A percentile compares a stretch with the other conserved stretches of the same genome.
Conservation (phyloP, 345 rosid genomes). For the Angophora floribunda region DNA sequence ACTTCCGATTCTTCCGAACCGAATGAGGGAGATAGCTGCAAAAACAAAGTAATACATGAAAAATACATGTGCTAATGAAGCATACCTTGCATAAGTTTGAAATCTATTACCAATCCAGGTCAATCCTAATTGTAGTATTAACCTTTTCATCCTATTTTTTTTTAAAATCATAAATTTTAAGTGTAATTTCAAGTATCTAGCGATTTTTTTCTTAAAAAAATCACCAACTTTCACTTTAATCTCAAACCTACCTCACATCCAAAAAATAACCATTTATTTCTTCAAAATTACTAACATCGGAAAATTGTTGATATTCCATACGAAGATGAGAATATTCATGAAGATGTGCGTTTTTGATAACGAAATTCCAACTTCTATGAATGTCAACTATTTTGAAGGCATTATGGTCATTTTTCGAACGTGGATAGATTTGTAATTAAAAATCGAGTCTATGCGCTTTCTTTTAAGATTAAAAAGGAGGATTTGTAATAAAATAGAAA, state of each 20-base stretch:
- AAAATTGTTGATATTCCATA: not conserved
- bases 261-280: too few species aligned
- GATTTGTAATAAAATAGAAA: not conserved
- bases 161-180: too few species aligned
- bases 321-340: not conserved
- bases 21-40: not conserved
- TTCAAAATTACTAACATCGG: not conserved
- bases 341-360: accelerated
- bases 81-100: not conserved
- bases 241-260: not conserved
- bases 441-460: too few species aligned
- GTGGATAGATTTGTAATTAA: accelerated
- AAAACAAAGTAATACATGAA: not conserved
- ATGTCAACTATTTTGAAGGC: accelerated
- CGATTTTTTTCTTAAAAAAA: too few species aligned
- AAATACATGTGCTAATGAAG: not conserved
- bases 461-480: not conserved
- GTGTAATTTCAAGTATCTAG: too few species aligned
- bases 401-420: accelerated
- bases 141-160: not conserved
- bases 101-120: not conserved
- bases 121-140: not conserved
- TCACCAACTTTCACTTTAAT: too few species aligned
- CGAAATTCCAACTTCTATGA: accelerated
- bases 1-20: not conserved